Percentiles rank a stretch among this genome's conserved stretches.
phyloP scores from a whole-genome alignment of 2,329 filamentous ascomycete genomes.

The Pseudofabraea citricarpa region DNA sequence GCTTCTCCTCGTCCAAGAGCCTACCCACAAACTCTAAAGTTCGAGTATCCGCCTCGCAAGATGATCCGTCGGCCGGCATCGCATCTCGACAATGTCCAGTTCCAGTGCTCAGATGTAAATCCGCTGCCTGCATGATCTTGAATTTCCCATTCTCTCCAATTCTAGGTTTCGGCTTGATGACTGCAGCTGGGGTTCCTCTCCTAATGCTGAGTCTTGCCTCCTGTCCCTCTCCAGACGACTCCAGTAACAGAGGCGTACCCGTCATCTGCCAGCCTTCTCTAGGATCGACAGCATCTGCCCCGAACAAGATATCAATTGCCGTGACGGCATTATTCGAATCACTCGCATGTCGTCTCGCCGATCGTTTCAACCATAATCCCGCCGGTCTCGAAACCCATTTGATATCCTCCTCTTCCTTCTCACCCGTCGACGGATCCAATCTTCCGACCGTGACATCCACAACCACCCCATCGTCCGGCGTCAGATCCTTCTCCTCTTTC shows the following conservation, averaged over 20 bases:
- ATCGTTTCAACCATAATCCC: constrained; percentile 62
- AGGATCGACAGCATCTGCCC: constrained; percentile 78
- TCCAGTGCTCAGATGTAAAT: constrained; percentile 89
- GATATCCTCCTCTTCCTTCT: constrained; percentile 47
- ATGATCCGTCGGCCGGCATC: constrained; percentile 68
- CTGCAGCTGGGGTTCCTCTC: constrained; percentile 60
- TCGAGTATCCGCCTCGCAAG: constrained; percentile 86
- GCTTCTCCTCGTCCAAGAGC: constrained; percentile 87
- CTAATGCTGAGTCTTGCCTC: constrained; percentile 75
- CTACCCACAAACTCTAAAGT: constrained; percentile 84
- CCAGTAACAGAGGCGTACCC: constrained; percentile 68
- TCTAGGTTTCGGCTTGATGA: constrained; percentile 66
- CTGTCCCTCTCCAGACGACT: constrained; percentile 54
- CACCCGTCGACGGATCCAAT: constrained; percentile 49
- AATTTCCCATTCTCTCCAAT: constrained; percentile 89
- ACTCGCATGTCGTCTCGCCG: constrained; percentile 44
- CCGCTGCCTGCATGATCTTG: constrained; percentile 96
- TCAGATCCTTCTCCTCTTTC: constrained; percentile 65
- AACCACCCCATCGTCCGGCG: constrained; percentile 55
- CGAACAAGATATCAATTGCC: constrained; percentile 65
- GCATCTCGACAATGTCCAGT: constrained; percentile 81
- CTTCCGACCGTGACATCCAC: constrained; percentile 60
- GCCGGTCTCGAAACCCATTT: constrained; percentile 62
- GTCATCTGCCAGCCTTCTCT: constrained; percentile 79
- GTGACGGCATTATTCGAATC: constrained; percentile 47